Evolutionary conservation across 495 filamentous ascomycete species (phyloP).

Genomic region (Podospora bellae-mahoneyi): DNA sequence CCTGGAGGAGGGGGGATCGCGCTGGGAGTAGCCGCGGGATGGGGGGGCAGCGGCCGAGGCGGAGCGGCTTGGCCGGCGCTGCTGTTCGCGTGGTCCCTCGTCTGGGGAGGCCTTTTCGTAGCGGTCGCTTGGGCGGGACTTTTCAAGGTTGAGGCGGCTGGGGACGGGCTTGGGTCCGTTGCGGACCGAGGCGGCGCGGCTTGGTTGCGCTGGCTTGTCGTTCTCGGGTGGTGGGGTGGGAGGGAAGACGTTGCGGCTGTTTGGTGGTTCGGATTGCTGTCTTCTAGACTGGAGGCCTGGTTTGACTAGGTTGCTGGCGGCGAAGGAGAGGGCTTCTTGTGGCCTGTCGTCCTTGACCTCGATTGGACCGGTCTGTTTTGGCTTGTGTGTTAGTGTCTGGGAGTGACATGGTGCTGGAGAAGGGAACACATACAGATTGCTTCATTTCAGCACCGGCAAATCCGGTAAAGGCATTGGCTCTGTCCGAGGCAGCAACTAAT

Average conservation of each 20-base stretch:
- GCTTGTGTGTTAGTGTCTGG: not conserved
- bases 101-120: conserved; percentile 51
- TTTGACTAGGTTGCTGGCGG: conserved; percentile 85
- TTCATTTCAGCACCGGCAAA: conserved; percentile 73
- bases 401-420: not conserved
- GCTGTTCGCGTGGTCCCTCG: conserved; percentile 27
- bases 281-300: conserved; percentile 71
- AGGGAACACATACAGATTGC: conserved; percentile 43
- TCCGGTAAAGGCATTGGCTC: conserved; percentile 69
- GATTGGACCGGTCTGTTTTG: conserved; percentile 18
- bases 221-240: conserved; percentile 92
- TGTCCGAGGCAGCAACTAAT: conserved; percentile 87
- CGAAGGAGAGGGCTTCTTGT: conserved; percentile 78
- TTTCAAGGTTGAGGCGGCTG: conserved; percentile 53
- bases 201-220: conserved; percentile 53
- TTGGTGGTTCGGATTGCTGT: conserved; percentile 82
- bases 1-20: conserved; percentile 27
- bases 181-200: conserved; percentile 52
- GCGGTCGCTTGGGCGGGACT: conserved; percentile 41
- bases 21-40: conserved; percentile 50
- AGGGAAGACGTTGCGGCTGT: conserved; percentile 80
- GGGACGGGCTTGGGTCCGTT: conserved; percentile 53
- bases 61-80: conserved; percentile 36
- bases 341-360: conserved; percentile 66
- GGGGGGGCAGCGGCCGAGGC: conserved; percentile 38